phyloP scores from a whole-genome alignment of 2,329 filamentous ascomycete genomes.

The Fusarium fujikuroi region DNA sequence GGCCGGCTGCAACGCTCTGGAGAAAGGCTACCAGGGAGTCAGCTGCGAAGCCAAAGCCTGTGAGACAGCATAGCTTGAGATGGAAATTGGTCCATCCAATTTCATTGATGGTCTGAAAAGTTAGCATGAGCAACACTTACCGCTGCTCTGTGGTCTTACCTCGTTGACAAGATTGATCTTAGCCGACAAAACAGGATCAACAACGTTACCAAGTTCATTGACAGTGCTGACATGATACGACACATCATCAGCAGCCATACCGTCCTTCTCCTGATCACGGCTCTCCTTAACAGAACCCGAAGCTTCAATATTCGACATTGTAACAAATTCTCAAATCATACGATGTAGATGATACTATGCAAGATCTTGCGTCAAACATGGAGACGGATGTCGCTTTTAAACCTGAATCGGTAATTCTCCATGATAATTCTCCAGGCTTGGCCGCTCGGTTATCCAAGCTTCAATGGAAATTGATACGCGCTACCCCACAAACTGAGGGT shows the following conservation, averaged over 20 bases:
- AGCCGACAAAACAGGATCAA: background rate
- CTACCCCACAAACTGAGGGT: background rate
- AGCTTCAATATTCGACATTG: background rate
- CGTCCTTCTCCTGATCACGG: background rate
- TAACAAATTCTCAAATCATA: background rate
- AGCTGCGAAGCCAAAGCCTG: background rate
- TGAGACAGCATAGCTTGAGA: background rate
- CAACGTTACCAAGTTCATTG: background rate
- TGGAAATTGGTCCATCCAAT: background rate
- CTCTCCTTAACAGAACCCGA: background rate
- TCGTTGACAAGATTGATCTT: slow-evolving; percentile 7
- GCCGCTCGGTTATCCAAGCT: background rate
- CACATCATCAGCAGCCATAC: background rate
- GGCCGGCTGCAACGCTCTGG: background rate
- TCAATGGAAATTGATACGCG: background rate
- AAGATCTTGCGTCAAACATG: background rate
- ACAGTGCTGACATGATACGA: background rate
- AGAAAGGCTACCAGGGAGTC: background rate
- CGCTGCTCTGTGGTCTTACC: fast-evolving
- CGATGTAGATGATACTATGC: background rate
- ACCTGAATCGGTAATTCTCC: background rate
- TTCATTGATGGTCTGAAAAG: fast-evolving
- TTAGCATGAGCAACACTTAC: fast-evolving
- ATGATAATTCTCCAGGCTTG: background rate
- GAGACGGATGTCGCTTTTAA: background rate